Conservation (phyloP, 495 filamentous ascomycete genomes). For the Cladorrhinum samala region DNA sequence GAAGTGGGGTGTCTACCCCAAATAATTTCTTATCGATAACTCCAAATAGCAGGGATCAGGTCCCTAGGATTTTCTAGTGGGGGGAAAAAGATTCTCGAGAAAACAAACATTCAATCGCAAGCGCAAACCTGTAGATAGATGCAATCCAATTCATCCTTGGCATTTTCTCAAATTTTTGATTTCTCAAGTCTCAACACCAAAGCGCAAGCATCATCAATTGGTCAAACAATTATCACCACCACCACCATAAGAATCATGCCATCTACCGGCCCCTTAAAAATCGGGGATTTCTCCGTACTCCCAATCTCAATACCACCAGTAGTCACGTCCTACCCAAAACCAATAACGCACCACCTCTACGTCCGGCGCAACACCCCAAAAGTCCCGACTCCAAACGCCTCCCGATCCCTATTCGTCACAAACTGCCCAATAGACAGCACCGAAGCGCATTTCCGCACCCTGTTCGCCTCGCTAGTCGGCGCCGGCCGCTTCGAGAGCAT, state of each 20-base stretch:
- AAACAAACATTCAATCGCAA: not conserved
- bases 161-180: not conserved
- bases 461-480: slow-evolving; percentile 66
- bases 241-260: too few relatives aligned
- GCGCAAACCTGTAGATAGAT: too few relatives aligned
- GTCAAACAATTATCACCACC: not conserved
- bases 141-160: not conserved
- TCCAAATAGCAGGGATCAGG: not conserved
- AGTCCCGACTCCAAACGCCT: slow-evolving; percentile 62
- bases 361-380: slow-evolving; percentile 73
- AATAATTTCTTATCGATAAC: not conserved
- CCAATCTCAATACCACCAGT: slow-evolving; percentile 56
- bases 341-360: slow-evolving; percentile 79
- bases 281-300: slow-evolving; percentile 46
- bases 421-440: slow-evolving; percentile 86
- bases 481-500: slow-evolving; percentile 70
- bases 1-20: not conserved
- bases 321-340: slow-evolving; percentile 50
- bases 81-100: not conserved
- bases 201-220: not conserved
- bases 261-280: slow-evolving; percentile 15
- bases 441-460: slow-evolving; percentile 61
- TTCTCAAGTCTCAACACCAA: too few relatives aligned
- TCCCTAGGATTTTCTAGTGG: not conserved
- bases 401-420: slow-evolving; percentile 75